Evolutionary conservation across 148 eudicot species (phyloP).

Genomic region (Talinum fruticosum): DNA sequence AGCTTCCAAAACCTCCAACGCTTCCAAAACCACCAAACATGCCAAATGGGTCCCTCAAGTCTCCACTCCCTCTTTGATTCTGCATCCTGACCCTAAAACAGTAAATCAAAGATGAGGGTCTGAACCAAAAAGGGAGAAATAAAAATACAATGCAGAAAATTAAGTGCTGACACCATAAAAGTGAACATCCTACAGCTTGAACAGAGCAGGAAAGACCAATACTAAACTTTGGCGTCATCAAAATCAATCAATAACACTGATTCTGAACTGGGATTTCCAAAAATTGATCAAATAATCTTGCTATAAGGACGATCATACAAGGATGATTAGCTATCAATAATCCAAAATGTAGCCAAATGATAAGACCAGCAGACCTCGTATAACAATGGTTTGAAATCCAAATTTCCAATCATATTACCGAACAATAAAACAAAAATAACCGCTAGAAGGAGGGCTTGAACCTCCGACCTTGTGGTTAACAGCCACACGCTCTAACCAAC

Average conservation of each 20-base stretch:
- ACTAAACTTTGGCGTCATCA: neutral
- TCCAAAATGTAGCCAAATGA: neutral
- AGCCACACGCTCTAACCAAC: conserved; percentile 64
- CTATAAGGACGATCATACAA: neutral
- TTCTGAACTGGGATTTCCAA: neutral
- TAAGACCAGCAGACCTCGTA: neutral
- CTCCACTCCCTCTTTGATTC: conserved; percentile 37
- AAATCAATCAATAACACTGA: neutral
- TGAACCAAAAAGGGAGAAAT: too few relatives aligned
- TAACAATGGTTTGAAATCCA: neutral
- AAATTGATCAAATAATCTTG: neutral
- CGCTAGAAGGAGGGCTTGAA: conserved; percentile 59
- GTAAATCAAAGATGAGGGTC: neutral
- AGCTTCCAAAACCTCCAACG: conserved; percentile 39
- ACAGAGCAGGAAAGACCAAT: neutral
- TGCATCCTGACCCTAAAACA: conserved; percentile 36
- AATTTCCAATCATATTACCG: neutral
- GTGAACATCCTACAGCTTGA: neutral
- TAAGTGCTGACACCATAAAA: too few relatives aligned
- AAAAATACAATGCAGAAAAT: neutral
- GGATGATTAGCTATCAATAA: neutral
- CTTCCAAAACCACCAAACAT: conserved; percentile 38
- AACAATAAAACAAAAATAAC: neutral
- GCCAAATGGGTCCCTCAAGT: conserved; percentile 27
- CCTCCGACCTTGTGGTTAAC: conserved; percentile 66